Conservation (phyloP, 805 yeast genomes). For the Metschnikowia reukaufii region DNA sequence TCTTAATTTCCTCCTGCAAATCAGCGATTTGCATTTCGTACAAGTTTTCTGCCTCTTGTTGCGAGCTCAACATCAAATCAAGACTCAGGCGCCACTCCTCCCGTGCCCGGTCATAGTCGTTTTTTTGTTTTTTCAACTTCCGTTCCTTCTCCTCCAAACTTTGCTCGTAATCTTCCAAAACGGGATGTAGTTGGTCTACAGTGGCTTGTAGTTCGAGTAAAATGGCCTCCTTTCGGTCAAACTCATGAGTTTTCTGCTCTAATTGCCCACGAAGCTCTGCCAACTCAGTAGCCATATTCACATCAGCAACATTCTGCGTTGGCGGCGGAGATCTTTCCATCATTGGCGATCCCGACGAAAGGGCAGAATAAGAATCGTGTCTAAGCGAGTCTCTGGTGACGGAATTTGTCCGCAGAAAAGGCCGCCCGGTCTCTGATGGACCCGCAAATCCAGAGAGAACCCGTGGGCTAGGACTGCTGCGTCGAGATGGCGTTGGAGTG, state of each 20-base stretch:
- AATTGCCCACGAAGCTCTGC: slow-evolving; percentile 11
- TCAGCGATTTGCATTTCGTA: slow-evolving; percentile 48
- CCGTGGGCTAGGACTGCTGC: slow-evolving; percentile 8
- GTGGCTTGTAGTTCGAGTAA: slow-evolving; percentile 49
- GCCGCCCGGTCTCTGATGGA: not conserved
- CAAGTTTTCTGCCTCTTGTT: slow-evolving; percentile 52
- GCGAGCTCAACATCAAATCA: slow-evolving; percentile 53
- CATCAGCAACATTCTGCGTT: not conserved
- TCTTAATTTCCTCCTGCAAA: slow-evolving; percentile 22
- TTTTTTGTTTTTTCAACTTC: slow-evolving; percentile 46
- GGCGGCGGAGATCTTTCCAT: not conserved
- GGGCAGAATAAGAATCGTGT: not conserved
- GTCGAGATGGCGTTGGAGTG: slow-evolving; percentile 17
- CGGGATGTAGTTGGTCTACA: slow-evolving; percentile 49
- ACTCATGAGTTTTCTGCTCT: slow-evolving; percentile 21
- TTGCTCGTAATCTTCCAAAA: slow-evolving; percentile 46
- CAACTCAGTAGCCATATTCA: not conserved
- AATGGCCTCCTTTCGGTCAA: slow-evolving; percentile 46
- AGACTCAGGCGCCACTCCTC: slow-evolving; percentile 60
- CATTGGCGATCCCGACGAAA: slow-evolving; percentile 1
- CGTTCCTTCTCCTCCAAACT: slow-evolving; percentile 46
- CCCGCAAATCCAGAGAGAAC: not conserved
- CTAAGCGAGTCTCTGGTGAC: not conserved
- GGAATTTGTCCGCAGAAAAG: slow-evolving; percentile 8
- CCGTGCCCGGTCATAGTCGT: slow-evolving; percentile 51